Percentiles rank a stretch among this genome's conserved stretches.
phyloP scores from a whole-genome alignment of 768 basidiomycete species.

The Saitozyma podzolica region DNA sequence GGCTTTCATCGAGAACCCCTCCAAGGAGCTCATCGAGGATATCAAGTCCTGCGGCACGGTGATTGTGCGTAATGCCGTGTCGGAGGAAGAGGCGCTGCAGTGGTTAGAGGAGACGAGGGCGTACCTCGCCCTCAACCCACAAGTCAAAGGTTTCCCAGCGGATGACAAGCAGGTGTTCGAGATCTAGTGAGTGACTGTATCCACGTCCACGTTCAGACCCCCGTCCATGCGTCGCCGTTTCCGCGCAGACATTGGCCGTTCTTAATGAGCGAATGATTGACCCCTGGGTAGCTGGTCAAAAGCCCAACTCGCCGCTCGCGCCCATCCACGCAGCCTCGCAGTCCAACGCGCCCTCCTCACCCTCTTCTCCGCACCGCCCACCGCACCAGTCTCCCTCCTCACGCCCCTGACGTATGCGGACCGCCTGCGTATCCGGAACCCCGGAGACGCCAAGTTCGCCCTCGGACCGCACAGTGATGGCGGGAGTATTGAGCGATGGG shows the following conservation, averaged over 20 bases:
- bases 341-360: slow-evolving; percentile 64
- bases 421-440: slow-evolving; percentile 69
- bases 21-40: slow-evolving; percentile 31
- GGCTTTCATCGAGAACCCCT: slow-evolving; percentile 23
- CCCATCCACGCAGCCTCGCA: slow-evolving; percentile 62
- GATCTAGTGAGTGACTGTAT: slow-evolving; percentile 56
- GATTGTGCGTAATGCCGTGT: slow-evolving; percentile 63
- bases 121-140: slow-evolving; percentile 38
- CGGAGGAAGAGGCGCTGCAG: slow-evolving; percentile 46
- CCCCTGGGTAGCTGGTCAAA: slow-evolving; percentile 57
- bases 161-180: slow-evolving; percentile 72
- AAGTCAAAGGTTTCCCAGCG: slow-evolving; percentile 60
- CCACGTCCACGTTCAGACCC: too few species aligned
- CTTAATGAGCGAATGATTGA: background rate
- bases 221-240: background rate
- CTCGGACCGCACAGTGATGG: slow-evolving; percentile 70
- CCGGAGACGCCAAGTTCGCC: slow-evolving; percentile 68
- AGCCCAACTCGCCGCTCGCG: slow-evolving; percentile 66
- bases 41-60: slow-evolving; percentile 62
- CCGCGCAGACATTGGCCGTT: background rate
- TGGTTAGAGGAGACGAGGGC: slow-evolving; percentile 56
- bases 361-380: slow-evolving; percentile 57
- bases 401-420: slow-evolving; percentile 76
- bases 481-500: slow-evolving; percentile 67
- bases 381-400: slow-evolving; percentile 56